Conservation (phyloP, 495 filamentous ascomycete species). For the Xylaria acuta region DNA sequence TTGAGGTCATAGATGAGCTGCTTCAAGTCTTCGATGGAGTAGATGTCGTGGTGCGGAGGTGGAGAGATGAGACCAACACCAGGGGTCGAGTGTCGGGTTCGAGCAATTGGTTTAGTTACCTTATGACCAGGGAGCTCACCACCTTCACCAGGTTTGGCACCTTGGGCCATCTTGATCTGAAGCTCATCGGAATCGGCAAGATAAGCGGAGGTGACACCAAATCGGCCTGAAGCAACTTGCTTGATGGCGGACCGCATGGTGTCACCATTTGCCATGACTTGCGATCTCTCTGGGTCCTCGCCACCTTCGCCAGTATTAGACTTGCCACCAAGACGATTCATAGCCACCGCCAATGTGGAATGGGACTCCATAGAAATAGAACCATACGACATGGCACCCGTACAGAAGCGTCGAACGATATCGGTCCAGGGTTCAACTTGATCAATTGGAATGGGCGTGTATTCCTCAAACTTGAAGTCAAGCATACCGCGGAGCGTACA, state of each 20-base stretch:
- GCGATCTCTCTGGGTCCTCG: conserved; percentile 92
- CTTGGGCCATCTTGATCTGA: conserved; percentile 99
- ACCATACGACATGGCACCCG: conserved; percentile 99
- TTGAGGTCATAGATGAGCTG: conserved; percentile 99
- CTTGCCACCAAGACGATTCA: conserved; percentile 98
- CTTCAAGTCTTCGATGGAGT: conserved; percentile 98
- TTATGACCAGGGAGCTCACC: conserved; percentile 98
- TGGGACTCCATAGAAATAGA: conserved; percentile 99
- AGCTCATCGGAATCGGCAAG: conserved; percentile 98
- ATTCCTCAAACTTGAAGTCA: conserved; percentile 95
- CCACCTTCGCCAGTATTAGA: conserved; percentile 99
- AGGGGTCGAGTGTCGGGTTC: conserved; percentile 96
- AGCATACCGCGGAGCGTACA: conserved; percentile 96
- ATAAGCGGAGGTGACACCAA: conserved; percentile 98
- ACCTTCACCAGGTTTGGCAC: conserved; percentile 98
- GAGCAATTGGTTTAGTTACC: conserved; percentile 94
- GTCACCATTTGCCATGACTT: conserved; percentile 88
- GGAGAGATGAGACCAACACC: conserved; percentile 99
- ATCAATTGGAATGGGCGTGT: conserved; percentile 87
- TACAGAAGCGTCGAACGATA: conserved; percentile 96
- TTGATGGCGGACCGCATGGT: conserved; percentile 99
- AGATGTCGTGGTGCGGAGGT: conserved; percentile 98
- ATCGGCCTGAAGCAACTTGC: conserved; percentile 96
- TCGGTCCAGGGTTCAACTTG: conserved; percentile 99
- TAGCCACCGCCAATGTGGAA: conserved; percentile 94